Evolutionary conservation across 805 yeast species (phyloP).

Genomic region (Debaryomyces maramus): DNA sequence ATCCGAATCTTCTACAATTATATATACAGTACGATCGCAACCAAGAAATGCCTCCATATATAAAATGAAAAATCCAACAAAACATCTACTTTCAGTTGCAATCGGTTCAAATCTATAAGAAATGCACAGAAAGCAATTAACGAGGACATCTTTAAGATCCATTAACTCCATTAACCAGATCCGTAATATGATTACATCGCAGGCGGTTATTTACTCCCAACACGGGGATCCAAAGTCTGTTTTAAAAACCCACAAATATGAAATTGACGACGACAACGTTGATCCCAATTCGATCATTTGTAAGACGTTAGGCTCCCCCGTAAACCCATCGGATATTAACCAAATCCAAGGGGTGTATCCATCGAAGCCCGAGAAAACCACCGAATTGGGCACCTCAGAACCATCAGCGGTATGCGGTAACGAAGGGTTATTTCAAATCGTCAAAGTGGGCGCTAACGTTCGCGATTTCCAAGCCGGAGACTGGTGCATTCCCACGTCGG

Average conservation of each 20-base stretch:
- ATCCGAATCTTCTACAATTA: too few relatives aligned
- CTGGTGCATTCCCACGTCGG: slow-evolving; percentile 78
- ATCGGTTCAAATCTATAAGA: too few relatives aligned
- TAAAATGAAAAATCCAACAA: too few relatives aligned
- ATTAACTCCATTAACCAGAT: slow-evolving; percentile 7
- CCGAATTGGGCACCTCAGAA: slow-evolving; percentile 53
- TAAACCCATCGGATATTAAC: slow-evolving; percentile 47
- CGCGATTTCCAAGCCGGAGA: slow-evolving; percentile 62
- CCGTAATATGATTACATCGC: slow-evolving; percentile 49
- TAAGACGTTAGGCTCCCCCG: slow-evolving; percentile 40
- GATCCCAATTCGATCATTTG: slow-evolving; percentile 33
- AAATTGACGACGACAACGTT: slow-evolving; percentile 48
- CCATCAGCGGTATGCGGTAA: slow-evolving; percentile 90
- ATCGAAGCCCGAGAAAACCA: slow-evolving; percentile 48
- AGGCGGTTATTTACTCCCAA: slow-evolving; percentile 63
- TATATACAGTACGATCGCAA: too few relatives aligned
- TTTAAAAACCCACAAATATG: slow-evolving; percentile 51
- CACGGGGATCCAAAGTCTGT: slow-evolving; percentile 69
- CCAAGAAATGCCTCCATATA: too few relatives aligned
- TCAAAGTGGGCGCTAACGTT: slow-evolving; percentile 64
- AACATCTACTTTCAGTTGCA: too few relatives aligned
- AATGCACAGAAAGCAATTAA: slow-evolving; percentile 1
- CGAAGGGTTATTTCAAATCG: slow-evolving; percentile 87
- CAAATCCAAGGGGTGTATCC: slow-evolving; percentile 50
- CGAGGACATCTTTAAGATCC: background rate